These are phyloP conservation scores for Rhodomyrtus psidioides DNA, from an alignment of 441 rosid species.

Conservation along the genomic window DNA sequence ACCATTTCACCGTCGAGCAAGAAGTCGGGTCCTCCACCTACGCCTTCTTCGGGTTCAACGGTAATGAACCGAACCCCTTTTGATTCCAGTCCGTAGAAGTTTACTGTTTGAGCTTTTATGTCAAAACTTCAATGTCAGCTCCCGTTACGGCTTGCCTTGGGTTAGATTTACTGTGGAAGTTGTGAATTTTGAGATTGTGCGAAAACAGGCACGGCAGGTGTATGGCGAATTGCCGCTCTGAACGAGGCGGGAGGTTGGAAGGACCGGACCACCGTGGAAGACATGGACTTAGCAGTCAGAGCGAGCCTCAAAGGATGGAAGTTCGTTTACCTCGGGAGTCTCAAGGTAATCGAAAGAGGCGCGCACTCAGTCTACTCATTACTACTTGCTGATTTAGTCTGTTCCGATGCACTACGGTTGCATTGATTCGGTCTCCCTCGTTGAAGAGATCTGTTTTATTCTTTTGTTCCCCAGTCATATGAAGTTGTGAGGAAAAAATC, in stretches of 20 bases:
- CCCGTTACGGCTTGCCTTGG: not conserved
- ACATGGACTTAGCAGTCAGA: slow-evolving; percentile 14
- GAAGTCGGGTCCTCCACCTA: slow-evolving; percentile 15
- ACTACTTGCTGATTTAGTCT: not conserved
- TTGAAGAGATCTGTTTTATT: not conserved
- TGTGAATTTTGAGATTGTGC: not conserved
- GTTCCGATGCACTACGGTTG: not conserved
- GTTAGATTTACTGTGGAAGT: not conserved
- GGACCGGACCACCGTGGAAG: slow-evolving; percentile 15
- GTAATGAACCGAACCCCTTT: not conserved
- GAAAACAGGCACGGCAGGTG: slow-evolving; percentile 3
- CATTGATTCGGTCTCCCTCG: not conserved
- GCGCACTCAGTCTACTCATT: not conserved
- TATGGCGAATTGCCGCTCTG: slow-evolving; percentile 10
- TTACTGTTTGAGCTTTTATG: not conserved
- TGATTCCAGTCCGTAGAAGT: not conserved
- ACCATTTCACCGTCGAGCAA: slow-evolving; percentile 14
- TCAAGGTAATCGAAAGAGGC: not conserved
- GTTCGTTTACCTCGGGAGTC: slow-evolving; percentile 1
- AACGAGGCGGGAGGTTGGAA: slow-evolving; percentile 15
- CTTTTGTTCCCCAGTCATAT: not conserved
- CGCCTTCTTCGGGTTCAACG: slow-evolving; percentile 14
- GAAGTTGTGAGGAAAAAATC: not conserved
- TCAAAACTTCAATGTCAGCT: not conserved
- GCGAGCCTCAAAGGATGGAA: slow-evolving; percentile 15